Base-by-base conservation (phyloP, 805 yeast genomes). In the Hemisphaericaspora nanyangensis region DNA sequence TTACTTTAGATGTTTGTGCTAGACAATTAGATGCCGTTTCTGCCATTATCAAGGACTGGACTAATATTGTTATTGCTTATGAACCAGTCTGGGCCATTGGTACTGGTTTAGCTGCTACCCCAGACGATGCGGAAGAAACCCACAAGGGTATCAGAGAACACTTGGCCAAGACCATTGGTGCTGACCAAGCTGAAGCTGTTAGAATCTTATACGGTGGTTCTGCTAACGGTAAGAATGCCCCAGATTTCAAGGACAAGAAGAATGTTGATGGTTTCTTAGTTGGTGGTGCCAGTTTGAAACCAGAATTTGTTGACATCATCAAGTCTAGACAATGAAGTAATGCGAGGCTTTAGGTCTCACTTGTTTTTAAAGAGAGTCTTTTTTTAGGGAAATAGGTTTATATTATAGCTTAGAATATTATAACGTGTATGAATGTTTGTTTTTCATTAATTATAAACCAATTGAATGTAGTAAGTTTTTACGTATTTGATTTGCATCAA, bases 1-100 rank as follows among this genome's bases (percentile, higher is more conserved):
- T 79, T 68, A 91, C 99, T 57, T 77, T 91, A 56, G 78, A 80
- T 20, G 95, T 93, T 48, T 82, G 86, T 68, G 78, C 84, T 65
- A 81, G 85, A 74, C 98, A 93, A 78, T 76, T 91, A 61, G 76
- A 79, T 52, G 96, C 98, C 47, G 97, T 85, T 46, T 70, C 85
- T 58, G 84, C 80, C 63, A 74, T 82, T 46, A 82, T 88, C 48
- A 60, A 66, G 44, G 97, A 90, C 81, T 91, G 98, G 98, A 58
- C 84, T 49, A 77, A 85, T 68, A 76, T 93, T 52, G 98, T 93
- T 51, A 72, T 93, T 66, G 99, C 99, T 60, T 93, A 93, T 75
- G 99, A 93, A 76, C 99, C 99, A 57, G 96, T 93, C 54, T 93
- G 99, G 99, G 99, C 99, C 57, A 93, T 93, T 58, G 99, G 99